Base-by-base conservation (phyloP, 2,329 filamentous ascomycete genomes). In the Penicillium glabrum region DNA sequence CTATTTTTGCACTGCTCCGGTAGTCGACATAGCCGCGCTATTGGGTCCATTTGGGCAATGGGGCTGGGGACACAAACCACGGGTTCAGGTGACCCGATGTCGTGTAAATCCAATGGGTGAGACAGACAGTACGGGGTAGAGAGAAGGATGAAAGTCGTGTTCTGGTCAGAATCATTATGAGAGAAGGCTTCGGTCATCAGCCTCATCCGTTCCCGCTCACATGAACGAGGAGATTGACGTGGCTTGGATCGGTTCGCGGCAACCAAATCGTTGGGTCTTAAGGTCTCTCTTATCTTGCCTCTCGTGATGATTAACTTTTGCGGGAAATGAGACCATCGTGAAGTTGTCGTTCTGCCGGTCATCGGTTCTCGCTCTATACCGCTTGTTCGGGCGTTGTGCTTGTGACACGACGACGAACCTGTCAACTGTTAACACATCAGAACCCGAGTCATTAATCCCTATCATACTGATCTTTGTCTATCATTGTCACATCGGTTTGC, bases 371-470 rank as follows among this genome's bases (percentile, higher is more conserved):
- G 14, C 27, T 50, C 50, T 53, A 52, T 59, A 55, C 56, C 54
- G 48, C 61, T 51, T 31, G 27, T 59, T 59, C 51, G 53, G 61
- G 52, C 31, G 41, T 58, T 60, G 54, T 29, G 33, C 29, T 47
- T 31, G 57, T 67, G 61, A 64, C 63, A 65, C 60, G 61, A 65
- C 56, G n/a, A 54, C 21, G 46, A 53, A 51, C 57, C 53, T 64
- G 51, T 61, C 35, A 60, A 56, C 46, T n/a, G 51, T 53, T 29
- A 53, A 63, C 60, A 61, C 57, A 62, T 62, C 63, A 59, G 23
- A 50, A 35, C 49, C 39, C 52, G 16, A 54, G 46, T 55, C 56
- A 56, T 54, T 46, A 13, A 14, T 26, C 37, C 39, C 46, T 43
- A 53, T 27, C 49, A 33, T 31, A 31, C 23, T 43, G 19, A 21